Base-by-base conservation (phyloP, 257 asterid genomes). In the Solanum lignicaule region DNA sequence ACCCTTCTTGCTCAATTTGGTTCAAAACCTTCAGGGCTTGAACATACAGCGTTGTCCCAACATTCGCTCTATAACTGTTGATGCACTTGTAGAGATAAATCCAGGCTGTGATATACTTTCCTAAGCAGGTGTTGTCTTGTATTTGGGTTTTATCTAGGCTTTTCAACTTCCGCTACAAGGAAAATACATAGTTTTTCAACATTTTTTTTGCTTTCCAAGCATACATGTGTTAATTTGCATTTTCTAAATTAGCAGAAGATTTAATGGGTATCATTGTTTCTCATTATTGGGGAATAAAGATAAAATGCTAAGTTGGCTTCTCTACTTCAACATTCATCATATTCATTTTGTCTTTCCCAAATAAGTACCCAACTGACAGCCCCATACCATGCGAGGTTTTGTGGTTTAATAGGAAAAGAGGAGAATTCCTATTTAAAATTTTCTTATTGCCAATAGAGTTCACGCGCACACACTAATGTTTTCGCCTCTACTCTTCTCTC, bases 51-150 rank as follows among this genome's bases (percentile, higher is more conserved):
- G 89, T 3, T 97, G 99, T 91, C 32, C 3, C 8, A 93, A 96
- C 74, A 92, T 97, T 62, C 92, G 91, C 87, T 79, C 38, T 23
- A 84, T 79, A 2, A 79, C 91, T 5, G 87, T 91, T 84, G 91
- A 90, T 87, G 83, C 88, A 87, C 98, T 95, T 32, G 27, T 84
- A 82, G 95, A 93, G 91, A 89, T 84, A 20, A 52, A 52, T 52
- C 23, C 94, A 95, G 92, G 96, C 91, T 97, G 98, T 18, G 95
- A 97, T 62, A 90, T 97, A 85, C 98, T 97, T 72, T 90, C 72
- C 83, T 95, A 88, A 84, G 0, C 7, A 71, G 7, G 41, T 32
- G 21, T 5, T 16, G 23, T 52, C 65, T 55, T 55, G 9, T 55
- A 55, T 18, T 55, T 18, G n/a, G 10, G 65, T 55, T 6, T 55